A percentile compares a stretch with the other conserved stretches of the same genome.
Conservation (phyloP, 768 basidiomycete genomes). For the Rhodosporidiobolus sp. region DNA sequence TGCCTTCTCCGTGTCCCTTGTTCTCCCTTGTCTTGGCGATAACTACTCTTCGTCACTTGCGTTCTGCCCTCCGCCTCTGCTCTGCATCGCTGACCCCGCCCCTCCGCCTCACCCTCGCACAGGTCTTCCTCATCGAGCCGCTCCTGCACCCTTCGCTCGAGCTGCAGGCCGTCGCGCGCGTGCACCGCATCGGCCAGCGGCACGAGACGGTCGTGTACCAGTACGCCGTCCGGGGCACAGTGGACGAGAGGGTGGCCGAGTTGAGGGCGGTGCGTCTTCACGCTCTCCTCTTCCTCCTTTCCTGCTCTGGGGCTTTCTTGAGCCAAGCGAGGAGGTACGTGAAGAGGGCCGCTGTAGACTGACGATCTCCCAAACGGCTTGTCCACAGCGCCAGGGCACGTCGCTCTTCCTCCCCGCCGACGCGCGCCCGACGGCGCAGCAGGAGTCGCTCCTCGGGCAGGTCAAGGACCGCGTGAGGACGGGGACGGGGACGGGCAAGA, state of each 20-base stretch:
- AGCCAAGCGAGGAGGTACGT: too few relatives aligned
- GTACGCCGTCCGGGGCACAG: conserved; percentile 36
- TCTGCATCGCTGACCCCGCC: too few relatives aligned
- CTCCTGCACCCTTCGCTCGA: conserved; percentile 40
- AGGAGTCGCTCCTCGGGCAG: conserved; percentile 5
- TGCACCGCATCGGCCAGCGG: conserved; percentile 44
- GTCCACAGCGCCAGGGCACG: conserved; percentile 7
- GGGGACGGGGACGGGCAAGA: background rate
- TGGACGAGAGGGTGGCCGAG: conserved; percentile 39
- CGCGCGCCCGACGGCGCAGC: background rate
- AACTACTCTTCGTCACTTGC: too few relatives aligned
- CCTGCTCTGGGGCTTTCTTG: background rate
- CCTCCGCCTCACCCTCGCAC: background rate
- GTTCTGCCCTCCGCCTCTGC: background rate
- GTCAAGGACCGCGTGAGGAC: conserved; percentile 1
- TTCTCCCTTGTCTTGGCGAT: too few relatives aligned
- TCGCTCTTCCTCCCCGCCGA: conserved; percentile 17
- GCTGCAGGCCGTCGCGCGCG: conserved; percentile 38
- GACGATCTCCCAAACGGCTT: accelerated
- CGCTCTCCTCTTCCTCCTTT: background rate
- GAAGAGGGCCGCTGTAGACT: background rate
- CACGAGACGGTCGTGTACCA: conserved; percentile 39
- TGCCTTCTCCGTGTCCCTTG: background rate
- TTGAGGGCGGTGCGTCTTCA: conserved; percentile 19
- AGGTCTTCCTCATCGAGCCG: conserved; percentile 44